A percentile compares a stretch with the other conserved stretches of the same genome.
Conservation (phyloP, 2,329 filamentous ascomycete species). For the Aspergillus clavatus region DNA sequence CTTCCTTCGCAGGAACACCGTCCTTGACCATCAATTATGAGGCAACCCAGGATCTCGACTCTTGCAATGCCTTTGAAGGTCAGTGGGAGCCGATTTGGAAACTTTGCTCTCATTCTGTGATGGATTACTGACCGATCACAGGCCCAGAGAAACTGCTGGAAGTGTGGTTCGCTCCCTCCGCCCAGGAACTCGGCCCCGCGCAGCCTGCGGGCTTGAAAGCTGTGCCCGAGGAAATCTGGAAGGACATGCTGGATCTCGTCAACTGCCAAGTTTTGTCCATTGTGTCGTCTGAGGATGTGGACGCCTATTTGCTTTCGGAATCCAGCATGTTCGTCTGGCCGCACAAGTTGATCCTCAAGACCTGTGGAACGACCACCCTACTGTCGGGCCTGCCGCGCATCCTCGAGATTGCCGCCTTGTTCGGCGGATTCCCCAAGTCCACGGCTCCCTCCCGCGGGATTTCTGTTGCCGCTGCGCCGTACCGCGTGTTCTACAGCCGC, state of each 20-base stretch:
- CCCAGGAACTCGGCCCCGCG: conserved; percentile 62
- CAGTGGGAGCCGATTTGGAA: too few species aligned
- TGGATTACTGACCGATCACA: too few species aligned
- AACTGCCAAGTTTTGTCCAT: conserved; percentile 98
- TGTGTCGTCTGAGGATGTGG: conserved; percentile 86
- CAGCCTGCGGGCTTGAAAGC: conserved; percentile 77
- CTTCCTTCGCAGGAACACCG: conserved; percentile 70
- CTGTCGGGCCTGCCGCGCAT: conserved; percentile 84
- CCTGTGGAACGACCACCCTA: conserved; percentile 92
- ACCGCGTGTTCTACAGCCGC: conserved; percentile 96
- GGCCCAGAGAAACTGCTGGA: conserved; percentile 96
- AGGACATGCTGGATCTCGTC: conserved; percentile 94
- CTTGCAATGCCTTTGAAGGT: conserved; percentile 94
- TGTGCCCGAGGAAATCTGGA: conserved; percentile 80
- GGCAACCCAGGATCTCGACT: conserved; percentile 87
- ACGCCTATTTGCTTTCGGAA: conserved; percentile 94
- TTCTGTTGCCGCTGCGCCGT: conserved; percentile 74
- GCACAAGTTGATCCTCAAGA: conserved; percentile 99
- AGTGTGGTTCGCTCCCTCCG: conserved; percentile 90
- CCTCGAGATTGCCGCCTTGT: conserved; percentile 80
- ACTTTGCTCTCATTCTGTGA: too few species aligned
- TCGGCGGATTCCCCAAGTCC: conserved; percentile 84
- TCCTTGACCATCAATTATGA: conserved; percentile 96
- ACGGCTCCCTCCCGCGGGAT: conserved; percentile 64
- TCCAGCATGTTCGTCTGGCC: conserved; percentile 99